Conservation (phyloP, 1,139 yeast genomes). For the Candida labiduridarum region DNA sequence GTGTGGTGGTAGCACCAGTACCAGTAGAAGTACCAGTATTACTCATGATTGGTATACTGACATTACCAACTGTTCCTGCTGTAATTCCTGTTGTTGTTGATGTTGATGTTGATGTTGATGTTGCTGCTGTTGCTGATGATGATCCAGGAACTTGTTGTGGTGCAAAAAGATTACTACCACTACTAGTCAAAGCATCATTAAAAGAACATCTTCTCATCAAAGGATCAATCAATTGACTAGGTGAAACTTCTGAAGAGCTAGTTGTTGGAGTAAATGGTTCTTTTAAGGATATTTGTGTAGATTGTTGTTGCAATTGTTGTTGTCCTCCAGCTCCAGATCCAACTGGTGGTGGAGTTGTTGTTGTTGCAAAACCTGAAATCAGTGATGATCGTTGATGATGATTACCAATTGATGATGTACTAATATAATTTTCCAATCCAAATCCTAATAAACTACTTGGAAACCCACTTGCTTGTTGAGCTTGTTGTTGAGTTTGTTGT, state of each 20-base stretch:
- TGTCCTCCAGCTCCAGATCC: constrained; percentile 1
- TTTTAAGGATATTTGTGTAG: neutral
- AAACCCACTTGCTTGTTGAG: neutral
- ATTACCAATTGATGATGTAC: constrained; percentile 7
- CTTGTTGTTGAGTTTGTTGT: neutral
- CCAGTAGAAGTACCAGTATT: constrained; percentile 6
- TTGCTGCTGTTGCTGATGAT: neutral
- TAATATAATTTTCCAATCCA: constrained; percentile 12
- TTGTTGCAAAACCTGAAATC: constrained; percentile 13
- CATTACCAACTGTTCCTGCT: constrained; percentile 7
- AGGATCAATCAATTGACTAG: constrained; percentile 13
- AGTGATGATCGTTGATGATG: constrained; percentile 14
- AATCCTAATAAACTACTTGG: neutral
- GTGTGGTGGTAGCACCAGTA: neutral
- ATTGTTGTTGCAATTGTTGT: constrained; percentile 1
- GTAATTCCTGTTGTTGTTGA: neutral
- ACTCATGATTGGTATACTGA: constrained; percentile 1
- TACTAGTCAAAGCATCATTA: constrained; percentile 20
- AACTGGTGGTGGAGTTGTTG: constrained; percentile 10
- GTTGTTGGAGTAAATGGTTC: neutral
- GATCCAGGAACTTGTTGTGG: neutral
- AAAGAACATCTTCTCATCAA: constrained; percentile 28
- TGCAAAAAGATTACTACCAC: neutral
- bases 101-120: neutral
- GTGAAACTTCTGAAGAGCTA: constrained; percentile 7